Evolutionary conservation across 768 basidiomycete genomes (phyloP).

Genomic region (Piloderma croceum): DNA sequence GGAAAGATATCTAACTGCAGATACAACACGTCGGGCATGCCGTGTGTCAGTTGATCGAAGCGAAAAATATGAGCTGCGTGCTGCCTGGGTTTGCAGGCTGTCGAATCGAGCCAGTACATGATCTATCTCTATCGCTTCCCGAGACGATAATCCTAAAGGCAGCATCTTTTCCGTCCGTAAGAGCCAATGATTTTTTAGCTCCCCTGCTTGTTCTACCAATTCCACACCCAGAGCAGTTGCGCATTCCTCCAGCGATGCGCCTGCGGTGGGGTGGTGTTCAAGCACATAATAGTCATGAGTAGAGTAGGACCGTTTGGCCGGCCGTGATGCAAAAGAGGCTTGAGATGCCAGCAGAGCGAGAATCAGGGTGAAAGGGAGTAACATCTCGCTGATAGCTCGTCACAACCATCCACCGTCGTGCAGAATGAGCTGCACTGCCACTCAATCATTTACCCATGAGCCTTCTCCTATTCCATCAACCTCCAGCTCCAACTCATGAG

Average conservation of each 20-base stretch:
- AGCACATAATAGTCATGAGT: conserved; percentile 81
- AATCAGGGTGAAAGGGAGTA: conserved; percentile 16
- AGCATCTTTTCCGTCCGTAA: conserved; percentile 51
- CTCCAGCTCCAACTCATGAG: no score
- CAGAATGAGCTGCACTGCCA: no score
- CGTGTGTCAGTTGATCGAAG: conserved; percentile 37
- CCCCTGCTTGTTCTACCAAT: conserved; percentile 83
- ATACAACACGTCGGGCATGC: conserved; percentile 40
- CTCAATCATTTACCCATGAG: no score
- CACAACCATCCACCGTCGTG: no score
- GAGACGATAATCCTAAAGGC: conserved; percentile 14
- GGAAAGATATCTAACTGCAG: conserved; percentile 55
- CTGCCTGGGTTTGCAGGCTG: conserved; percentile 31
- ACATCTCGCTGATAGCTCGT: no score
- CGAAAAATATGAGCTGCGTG: conserved; percentile 21
- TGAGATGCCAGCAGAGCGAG: conserved; percentile 24
- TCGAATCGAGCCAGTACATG: conserved; percentile 47
- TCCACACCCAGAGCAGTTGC: conserved; percentile 65
- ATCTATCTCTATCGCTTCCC: conserved; percentile 32
- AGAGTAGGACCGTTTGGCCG: conserved; percentile 49
- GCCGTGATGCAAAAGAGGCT: conserved; percentile 28
- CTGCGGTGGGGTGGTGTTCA: conserved; percentile 50
- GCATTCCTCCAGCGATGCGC: conserved; percentile 55
- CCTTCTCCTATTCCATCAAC: no score
- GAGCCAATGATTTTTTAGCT: conserved; percentile 78